Evolutionary conservation across 2,329 filamentous ascomycete species (phyloP), one percentile per base, ranked within the genome.

Genomic region (Sclerotinia glacialis): DNA sequence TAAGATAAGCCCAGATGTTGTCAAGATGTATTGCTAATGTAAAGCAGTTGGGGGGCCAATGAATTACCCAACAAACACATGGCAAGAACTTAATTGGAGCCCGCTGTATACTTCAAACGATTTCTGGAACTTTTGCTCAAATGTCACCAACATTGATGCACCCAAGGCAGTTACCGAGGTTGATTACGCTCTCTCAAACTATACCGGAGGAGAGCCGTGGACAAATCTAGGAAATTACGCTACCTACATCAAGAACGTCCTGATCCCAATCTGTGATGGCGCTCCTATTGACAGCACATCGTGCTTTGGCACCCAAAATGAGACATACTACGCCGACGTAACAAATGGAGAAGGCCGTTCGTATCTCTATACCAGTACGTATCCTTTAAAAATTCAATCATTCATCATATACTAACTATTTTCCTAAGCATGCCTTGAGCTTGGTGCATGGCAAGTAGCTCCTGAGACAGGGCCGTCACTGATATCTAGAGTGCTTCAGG

Each of bases 1-100:
- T 71, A 66, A 40, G 68, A 67, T 40, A 44, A 6, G 0, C 34
- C 14, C 34, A 21, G n/a, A 55, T 11, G 31, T 61, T 5, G 44
- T 16, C 28, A 55, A 14, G 6, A 9, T 49, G 16, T 37, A 37
- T 26, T 37, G 28, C 64, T 71, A 42, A 71, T 61, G 6, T 9
- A 18, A 31, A 46, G 34, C 54, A 72, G 71, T 81, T 16, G 79
- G 79, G n/a, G 79, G 78, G 0, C 79, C 79, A n/a, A 78, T 82
- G 65, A 78, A 78, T 67, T 85, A 85, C 69, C 79, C 80, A 0
- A 82, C 79, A 0, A 77, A 76, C 31, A 84, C 83, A 5, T 85
- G 83, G 83, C 83, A 85, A 74, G 83, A 85, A 70, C 74, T 85
- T 12, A 82, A 80, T 66, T 85, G 83, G 83, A 72, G 76, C 44